These are phyloP conservation scores for Hymenoscyphus occultus DNA, from an alignment of 2,329 filamentous ascomycete species.

Conservation along the genomic window DNA sequence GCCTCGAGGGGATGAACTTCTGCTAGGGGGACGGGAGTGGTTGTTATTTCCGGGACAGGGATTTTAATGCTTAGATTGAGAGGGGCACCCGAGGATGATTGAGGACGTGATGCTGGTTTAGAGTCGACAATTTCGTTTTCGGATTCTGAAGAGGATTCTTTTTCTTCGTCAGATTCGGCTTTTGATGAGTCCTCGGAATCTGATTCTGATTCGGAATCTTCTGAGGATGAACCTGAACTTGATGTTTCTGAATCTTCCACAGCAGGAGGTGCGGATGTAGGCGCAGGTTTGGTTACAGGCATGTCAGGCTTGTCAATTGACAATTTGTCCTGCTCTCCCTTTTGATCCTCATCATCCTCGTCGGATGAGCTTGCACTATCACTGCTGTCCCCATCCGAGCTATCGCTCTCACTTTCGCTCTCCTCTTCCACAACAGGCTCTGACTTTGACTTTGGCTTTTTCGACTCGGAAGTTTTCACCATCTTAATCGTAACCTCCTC, in stretches of 20 bases:
- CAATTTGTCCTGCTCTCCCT: neutral
- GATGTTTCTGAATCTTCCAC: slow-evolving; percentile 26
- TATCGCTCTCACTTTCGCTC: neutral
- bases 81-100: slow-evolving; percentile 49
- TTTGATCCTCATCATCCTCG: neutral
- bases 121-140: slow-evolving; percentile 21
- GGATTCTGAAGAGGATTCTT: slow-evolving; percentile 1
- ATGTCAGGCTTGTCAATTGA: slow-evolving; percentile 14
- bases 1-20: slow-evolving; percentile 82
- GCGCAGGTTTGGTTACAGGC: neutral
- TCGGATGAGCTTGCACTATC: slow-evolving; percentile 31
- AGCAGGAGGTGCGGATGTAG: neutral
- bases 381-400: slow-evolving; percentile 11
- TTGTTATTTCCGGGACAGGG: slow-evolving; percentile 37
- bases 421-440: slow-evolving; percentile 24
- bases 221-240: slow-evolving; percentile 29
- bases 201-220: slow-evolving; percentile 10
- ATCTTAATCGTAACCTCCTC: slow-evolving; percentile 45
- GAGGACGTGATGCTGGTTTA: slow-evolving; percentile 23
- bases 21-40: slow-evolving; percentile 39
- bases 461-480: slow-evolving; percentile 22
- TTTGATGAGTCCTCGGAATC: slow-evolving; percentile 13
- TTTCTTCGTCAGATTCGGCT: slow-evolving; percentile 11
- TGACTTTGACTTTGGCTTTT: slow-evolving; percentile 5
- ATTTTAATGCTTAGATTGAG: slow-evolving; percentile 52